Percentiles rank a stretch among this genome's conserved stretches.
These are phyloP conservation scores for Rauvolfia tetraphylla DNA, from an alignment of 257 asterid species.

Conservation along the genomic window DNA sequence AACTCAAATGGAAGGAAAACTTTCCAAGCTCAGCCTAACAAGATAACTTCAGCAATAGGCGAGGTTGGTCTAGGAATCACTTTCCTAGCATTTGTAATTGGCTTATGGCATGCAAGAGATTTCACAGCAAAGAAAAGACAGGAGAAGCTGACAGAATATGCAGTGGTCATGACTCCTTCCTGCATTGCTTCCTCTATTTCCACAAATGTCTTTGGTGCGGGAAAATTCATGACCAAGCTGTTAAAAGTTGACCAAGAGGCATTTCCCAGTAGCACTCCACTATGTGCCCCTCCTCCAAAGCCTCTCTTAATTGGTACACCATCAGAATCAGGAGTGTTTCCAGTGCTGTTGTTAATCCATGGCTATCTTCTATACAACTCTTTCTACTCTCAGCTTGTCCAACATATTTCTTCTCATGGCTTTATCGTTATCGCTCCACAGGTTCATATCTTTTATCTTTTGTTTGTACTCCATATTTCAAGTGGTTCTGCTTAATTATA, in stretches of 20 bases:
- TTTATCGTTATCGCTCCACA: conserved; percentile 86
- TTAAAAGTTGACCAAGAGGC: conserved; percentile 3
- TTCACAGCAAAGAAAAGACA: background rate
- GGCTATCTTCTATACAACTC: conserved; percentile 79
- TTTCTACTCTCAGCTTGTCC: conserved; percentile 81
- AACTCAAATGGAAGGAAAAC: conserved; percentile 22
- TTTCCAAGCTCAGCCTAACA: conserved; percentile 28
- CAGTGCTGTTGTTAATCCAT: conserved; percentile 68
- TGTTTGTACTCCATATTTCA: background rate
- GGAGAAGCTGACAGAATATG: background rate
- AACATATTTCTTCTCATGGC: conserved; percentile 81
- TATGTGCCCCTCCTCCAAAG: conserved; percentile 31
- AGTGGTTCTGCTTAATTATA: background rate
- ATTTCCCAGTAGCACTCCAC: background rate
- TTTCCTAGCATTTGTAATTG: conserved; percentile 23
- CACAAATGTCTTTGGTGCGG: conserved; percentile 1
- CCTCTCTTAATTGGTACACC: conserved; percentile 63
- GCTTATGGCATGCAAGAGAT: background rate
- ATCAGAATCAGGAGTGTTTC: conserved; percentile 46
- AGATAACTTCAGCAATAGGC: conserved; percentile 31
- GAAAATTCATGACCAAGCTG: background rate
- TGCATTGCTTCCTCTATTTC: conserved; percentile 3
- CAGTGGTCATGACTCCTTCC: background rate
- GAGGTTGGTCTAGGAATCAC: conserved; percentile 31
- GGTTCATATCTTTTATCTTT: conserved; percentile 34